These are phyloP conservation scores for Asparagopsis taxiformis DNA, from an alignment of 31 red algal species.

Conservation along the genomic window DNA sequence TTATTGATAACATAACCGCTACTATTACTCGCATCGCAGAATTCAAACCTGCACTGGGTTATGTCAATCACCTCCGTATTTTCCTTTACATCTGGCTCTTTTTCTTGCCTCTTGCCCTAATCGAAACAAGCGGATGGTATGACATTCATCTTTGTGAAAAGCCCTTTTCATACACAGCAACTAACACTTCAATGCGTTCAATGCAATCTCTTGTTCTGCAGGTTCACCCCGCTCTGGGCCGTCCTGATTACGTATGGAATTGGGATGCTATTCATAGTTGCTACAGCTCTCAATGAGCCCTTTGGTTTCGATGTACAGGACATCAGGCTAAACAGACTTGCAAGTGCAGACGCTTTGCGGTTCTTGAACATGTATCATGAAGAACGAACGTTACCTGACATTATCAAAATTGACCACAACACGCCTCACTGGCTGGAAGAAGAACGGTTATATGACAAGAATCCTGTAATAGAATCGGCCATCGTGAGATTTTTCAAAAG, in stretches of 20 bases:
- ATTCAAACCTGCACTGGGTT: conserved; percentile 22
- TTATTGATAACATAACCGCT: conserved; percentile 5
- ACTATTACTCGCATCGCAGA: conserved; percentile 9
- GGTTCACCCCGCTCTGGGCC: conserved; percentile 51
- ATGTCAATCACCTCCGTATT: conserved; percentile 36
- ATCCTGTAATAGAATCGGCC: not conserved
- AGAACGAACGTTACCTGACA: not conserved
- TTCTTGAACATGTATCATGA: not conserved
- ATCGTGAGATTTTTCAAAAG: not conserved
- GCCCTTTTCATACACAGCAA: not conserved
- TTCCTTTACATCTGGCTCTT: conserved; percentile 65
- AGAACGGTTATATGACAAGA: not conserved
- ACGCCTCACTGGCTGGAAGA: not conserved
- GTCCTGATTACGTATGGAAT: conserved; percentile 46
- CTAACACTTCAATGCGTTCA: not conserved
- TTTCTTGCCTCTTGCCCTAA: conserved; percentile 39
- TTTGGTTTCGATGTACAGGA: conserved; percentile 57
- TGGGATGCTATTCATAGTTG: conserved; percentile 36
- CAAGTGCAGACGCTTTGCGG: not conserved
- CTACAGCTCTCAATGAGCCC: conserved; percentile 23
- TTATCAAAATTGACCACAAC: not conserved
- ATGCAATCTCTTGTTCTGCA: not conserved
- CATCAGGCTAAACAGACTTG: conserved; percentile 35
- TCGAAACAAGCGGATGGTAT: conserved; percentile 57
- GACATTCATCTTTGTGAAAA: not conserved